Evolutionary conservation across 805 yeast species (phyloP), one percentile per base, ranked within the genome.

Genomic region (Monosporozyma siamensis): DNA sequence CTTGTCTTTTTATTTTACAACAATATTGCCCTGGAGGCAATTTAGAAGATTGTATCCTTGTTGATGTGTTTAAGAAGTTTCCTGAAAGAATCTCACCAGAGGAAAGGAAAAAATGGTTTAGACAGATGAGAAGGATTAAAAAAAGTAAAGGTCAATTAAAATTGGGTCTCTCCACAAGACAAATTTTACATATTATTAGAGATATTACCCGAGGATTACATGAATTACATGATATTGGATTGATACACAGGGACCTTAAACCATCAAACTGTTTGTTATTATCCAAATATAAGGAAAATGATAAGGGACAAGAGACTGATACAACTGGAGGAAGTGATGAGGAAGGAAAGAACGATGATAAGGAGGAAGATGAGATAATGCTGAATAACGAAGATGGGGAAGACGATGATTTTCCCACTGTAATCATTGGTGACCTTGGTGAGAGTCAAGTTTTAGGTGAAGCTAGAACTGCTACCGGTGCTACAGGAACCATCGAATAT

Each of bases 11-110:
- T 52, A 82, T 88, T 8, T 65, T 88, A 11, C 90, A 84, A 59
- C 95, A 88, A 55, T 88, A 82, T 56, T 88, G 95, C 55, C 81
- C 77, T 40, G 95, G 95, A 12, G 96, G 95, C 0, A 86, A 86
- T 34, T 61, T 88, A 44, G 95, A 88, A 53, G 83, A 78, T 42
- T 70, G 81, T 48, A 67, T 82, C 1, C 50, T 59, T 5, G 54
- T 57, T 18, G 52, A 58, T 29, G 59, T 60, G 1, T 46, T 56
- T 64, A 40, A 55, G 58, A 31, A 53, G 56, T 48, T 48, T 20
- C 72, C 75, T 1, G 63, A 61, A 37, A 53, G 54, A 20, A 63
- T 59, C 7, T 50, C 67, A 11, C 54, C 59, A 6, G 63, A 68
- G 22, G 60, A 69, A 48, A 71, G 74, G 44, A 67, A 61, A 49